Base-by-base conservation (phyloP, 805 yeast genomes). In the Lipomyces anomalus region DNA sequence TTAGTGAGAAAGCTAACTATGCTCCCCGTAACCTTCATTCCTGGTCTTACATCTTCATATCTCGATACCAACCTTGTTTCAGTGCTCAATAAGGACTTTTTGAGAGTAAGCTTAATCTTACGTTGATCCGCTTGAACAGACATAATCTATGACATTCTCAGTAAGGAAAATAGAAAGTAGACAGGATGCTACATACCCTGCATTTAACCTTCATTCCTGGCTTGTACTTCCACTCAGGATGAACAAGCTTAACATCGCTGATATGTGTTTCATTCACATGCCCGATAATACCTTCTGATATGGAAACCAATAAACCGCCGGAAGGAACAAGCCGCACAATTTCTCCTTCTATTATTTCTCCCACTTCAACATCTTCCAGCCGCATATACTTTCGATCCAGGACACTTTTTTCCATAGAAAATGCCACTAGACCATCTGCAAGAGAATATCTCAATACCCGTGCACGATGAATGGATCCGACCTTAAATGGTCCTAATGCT, bases 141-240 rank as follows among this genome's bases (percentile, higher is more conserved):
- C 54, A 86, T n/a, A n/a, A n/a, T n/a, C n/a, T n/a, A n/a, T n/a
- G n/a, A n/a, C n/a, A n/a, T n/a, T n/a, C n/a, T n/a, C n/a, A n/a
- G n/a, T n/a, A n/a, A n/a, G n/a, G n/a, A n/a, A n/a, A n/a, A n/a
- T n/a, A n/a, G n/a, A n/a, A n/a, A n/a, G n/a, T n/a, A n/a, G n/a
- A n/a, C n/a, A n/a, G n/a, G n/a, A n/a, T n/a, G n/a, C n/a, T n/a
- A n/a, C n/a, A 64, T 9, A 87, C 75, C 67, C 95, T 77, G 51
- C 82, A 92, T 57, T 75, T 83, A 24, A 86, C 85, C 55, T 80
- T 83, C 35, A 82, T 70, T 7, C 96, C 97, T 36, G 81, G 79
- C 65, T 84, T 85, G 72, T 82, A 90, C 59, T 87, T 86, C 70
- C 92, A 77, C 66, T 92, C 97, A 4, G 98, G 98, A 60, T 90